These are phyloP conservation scores for Naganishia sp. DNA, from an alignment of 1,284 basidiomycete genomes.

Conservation along the genomic window DNA sequence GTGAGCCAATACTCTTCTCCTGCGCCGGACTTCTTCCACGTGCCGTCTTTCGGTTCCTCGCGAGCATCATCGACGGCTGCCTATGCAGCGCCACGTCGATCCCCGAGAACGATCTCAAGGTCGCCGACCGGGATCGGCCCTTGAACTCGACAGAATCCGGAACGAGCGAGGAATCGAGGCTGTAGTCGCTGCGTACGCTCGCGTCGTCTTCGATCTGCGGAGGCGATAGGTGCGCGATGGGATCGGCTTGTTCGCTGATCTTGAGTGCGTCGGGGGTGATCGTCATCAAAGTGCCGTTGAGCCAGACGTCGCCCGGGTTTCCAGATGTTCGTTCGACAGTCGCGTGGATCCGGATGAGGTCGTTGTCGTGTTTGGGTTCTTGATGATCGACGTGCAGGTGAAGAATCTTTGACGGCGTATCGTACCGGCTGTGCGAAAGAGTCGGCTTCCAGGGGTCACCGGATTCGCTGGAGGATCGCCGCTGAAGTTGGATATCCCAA, in stretches of 20 bases:
- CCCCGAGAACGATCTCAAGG: conserved; percentile 18
- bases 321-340: conserved; percentile 74
- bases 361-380: conserved; percentile 8
- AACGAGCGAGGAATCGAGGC: conserved; percentile 31
- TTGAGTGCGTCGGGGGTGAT: neutral
- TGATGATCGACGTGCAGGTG: conserved; percentile 13
- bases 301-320: conserved; percentile 60
- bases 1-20: conserved; percentile 74
- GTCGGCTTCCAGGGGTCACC: conserved; percentile 5
- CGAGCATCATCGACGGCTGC: conserved; percentile 18
- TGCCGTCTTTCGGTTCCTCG: neutral
- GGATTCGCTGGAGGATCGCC: neutral
- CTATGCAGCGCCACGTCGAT: conserved; percentile 23
- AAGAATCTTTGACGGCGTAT: conserved; percentile 3
- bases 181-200: conserved; percentile 34
- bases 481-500: conserved; percentile 27
- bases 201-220: conserved; percentile 38
- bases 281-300: conserved; percentile 69
- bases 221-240: conserved; percentile 2
- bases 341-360: conserved; percentile 19
- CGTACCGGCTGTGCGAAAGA: neutral
- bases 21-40: conserved; percentile 63
- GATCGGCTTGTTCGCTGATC: neutral
- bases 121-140: conserved; percentile 9
- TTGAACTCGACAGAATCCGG: conserved; percentile 31